Evolutionary conservation across 345 rosid species (phyloP).

Genomic region (Noccaea caerulescens): DNA sequence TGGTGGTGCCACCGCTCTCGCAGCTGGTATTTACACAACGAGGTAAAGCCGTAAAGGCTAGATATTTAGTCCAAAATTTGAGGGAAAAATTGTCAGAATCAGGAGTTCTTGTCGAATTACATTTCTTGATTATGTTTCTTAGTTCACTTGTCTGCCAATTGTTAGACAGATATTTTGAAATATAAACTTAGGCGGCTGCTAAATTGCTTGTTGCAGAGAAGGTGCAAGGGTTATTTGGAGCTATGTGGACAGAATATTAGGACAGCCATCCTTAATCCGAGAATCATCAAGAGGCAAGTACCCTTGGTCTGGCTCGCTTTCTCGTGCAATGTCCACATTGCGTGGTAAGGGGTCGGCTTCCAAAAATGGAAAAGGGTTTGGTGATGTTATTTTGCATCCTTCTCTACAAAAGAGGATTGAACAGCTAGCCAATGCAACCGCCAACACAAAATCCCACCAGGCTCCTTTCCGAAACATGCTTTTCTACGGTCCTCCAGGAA

Average conservation of each 20-base stretch:
- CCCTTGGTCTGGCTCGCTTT: slow-evolving; percentile 88
- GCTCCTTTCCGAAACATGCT: slow-evolving; percentile 97
- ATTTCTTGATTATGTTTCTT: slow-evolving; percentile 18
- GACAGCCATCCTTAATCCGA: slow-evolving; percentile 93
- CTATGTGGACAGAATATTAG: slow-evolving; percentile 96
- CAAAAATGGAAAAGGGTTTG: slow-evolving; percentile 72
- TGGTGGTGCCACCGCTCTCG: slow-evolving; percentile 97
- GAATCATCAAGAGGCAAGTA: slow-evolving; percentile 96
- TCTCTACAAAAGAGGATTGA: slow-evolving; percentile 77
- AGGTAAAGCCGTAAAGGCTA: slow-evolving; percentile 67
- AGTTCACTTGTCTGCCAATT: not conserved
- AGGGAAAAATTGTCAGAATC: not conserved
- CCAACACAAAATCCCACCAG: slow-evolving; percentile 93
- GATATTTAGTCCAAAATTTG: not conserved
- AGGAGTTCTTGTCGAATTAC: slow-evolving; percentile 11
- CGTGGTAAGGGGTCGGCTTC: slow-evolving; percentile 53
- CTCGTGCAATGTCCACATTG: slow-evolving; percentile 56
- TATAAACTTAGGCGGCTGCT: slow-evolving; percentile 10
- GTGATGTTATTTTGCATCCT: slow-evolving; percentile 93
- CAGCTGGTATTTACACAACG: slow-evolving; percentile 96
- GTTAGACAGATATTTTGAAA: not conserved
- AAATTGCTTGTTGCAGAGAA: slow-evolving; percentile 62
- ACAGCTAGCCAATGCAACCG: slow-evolving; percentile 88
- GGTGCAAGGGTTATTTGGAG: slow-evolving; percentile 98
- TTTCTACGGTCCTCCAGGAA: slow-evolving; percentile 98